Percentiles rank a stretch among this genome's conserved stretches.
These are phyloP conservation scores for Brassica incana DNA, from an alignment of 345 rosid genomes.

Conservation along the genomic window DNA sequence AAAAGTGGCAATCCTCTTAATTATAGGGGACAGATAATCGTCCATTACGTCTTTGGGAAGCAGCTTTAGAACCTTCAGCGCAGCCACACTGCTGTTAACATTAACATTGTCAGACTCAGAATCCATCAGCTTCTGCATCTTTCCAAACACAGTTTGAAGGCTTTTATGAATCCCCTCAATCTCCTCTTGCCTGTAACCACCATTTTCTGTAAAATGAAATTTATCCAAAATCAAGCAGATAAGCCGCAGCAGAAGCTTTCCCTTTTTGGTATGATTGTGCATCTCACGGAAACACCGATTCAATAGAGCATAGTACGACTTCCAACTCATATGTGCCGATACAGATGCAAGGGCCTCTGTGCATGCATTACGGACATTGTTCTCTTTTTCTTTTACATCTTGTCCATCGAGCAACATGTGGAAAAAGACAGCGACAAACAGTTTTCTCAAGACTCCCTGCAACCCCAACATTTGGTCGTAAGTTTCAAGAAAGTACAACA, in stretches of 20 bases:
- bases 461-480: constrained; percentile 29
- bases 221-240: constrained; percentile 74
- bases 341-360: constrained; percentile 73
- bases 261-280: constrained; percentile 57
- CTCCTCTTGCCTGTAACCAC: constrained; percentile 41
- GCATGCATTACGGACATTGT: constrained; percentile 69
- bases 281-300: constrained; percentile 74
- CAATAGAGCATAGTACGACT: constrained; percentile 64
- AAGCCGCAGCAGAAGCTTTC: constrained; percentile 64
- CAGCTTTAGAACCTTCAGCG: constrained; percentile 80
- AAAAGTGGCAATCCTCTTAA: constrained; percentile 69
- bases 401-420: constrained; percentile 75
- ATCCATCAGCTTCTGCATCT: constrained; percentile 62
- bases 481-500: constrained; percentile 14
- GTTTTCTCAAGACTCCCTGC: constrained; percentile 71
- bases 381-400: constrained; percentile 68
- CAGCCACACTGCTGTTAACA: constrained; percentile 66
- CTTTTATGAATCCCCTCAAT: constrained; percentile 47
- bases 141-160: neutral
- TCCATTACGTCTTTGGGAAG: constrained; percentile 80
- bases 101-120: constrained; percentile 66
- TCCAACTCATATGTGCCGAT: constrained; percentile 76
- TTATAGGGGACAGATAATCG: constrained; percentile 56
- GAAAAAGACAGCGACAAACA: constrained; percentile 79
- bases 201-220: constrained; percentile 57